Conservation (phyloP, 352 stramenopile species). For the Peronospora destructor region DNA sequence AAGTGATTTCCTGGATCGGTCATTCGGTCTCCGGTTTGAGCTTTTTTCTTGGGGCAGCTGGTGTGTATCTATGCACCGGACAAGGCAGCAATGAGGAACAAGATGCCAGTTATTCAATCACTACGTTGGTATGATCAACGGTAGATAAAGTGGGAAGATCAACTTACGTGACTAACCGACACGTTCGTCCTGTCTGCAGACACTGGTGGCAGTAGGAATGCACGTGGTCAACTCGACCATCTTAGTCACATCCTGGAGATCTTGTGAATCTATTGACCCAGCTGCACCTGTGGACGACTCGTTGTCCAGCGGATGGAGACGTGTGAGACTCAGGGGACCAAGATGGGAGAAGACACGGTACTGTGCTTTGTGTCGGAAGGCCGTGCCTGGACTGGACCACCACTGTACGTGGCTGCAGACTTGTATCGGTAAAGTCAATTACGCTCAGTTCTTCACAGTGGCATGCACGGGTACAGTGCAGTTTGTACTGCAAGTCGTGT, state of each 20-base stretch:
- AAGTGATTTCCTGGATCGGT: conserved; percentile 65
- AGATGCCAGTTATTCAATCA: conserved; percentile 10
- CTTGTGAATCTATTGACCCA: conserved; percentile 67
- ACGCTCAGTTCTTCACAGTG: conserved; percentile 84
- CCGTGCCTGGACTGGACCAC: conserved; percentile 73
- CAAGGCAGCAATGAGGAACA: conserved; percentile 17
- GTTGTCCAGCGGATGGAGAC: conserved; percentile 48
- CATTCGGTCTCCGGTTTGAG: conserved; percentile 56
- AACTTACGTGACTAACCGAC: conserved; percentile 1
- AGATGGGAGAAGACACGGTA: conserved; percentile 80
- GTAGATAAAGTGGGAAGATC: neutral
- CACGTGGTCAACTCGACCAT: conserved; percentile 47
- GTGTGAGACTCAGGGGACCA: conserved; percentile 51
- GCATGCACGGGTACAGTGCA: conserved; percentile 58
- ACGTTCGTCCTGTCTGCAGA: conserved; percentile 22
- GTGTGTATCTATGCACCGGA: conserved; percentile 22
- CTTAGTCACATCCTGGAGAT: conserved; percentile 55
- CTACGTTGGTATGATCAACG: conserved; percentile 17
- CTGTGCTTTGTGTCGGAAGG: conserved; percentile 73
- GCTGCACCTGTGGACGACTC: conserved; percentile 29
- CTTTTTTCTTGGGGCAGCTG: conserved; percentile 46
- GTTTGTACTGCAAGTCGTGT: conserved; percentile 59
- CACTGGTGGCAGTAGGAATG: conserved; percentile 40
- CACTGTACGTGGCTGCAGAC: conserved; percentile 87
- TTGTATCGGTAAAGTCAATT: conserved; percentile 76